Percentiles rank a stretch among this genome's conserved stretches.
Evolutionary conservation across 257 asterid genomes (phyloP).

Genomic region (Ocimum tenuiflorum): DNA sequence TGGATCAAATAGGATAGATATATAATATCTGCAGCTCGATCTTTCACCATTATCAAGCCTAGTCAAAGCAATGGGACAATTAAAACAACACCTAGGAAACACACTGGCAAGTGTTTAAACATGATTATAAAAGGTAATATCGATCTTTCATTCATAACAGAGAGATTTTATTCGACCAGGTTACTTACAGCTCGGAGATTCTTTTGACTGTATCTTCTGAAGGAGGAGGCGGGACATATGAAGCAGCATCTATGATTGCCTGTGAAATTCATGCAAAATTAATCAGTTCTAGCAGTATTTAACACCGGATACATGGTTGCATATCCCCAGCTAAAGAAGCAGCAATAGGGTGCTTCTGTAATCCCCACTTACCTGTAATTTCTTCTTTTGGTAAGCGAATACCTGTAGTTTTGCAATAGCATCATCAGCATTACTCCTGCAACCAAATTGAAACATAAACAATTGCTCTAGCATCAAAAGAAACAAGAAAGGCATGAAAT

Average conservation of each 20-base stretch:
- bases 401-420: slow-evolving; percentile 85
- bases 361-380: slow-evolving; percentile 33
- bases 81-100: too few relatives aligned
- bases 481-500: background rate
- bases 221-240: slow-evolving; percentile 90
- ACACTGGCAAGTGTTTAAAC: background rate
- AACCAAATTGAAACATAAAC: slow-evolving; percentile 10
- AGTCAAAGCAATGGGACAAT: background rate
- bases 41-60: background rate
- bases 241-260: slow-evolving; percentile 92
- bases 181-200: slow-evolving; percentile 66
- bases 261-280: slow-evolving; percentile 30
- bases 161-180: background rate
- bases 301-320: background rate
- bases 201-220: slow-evolving; percentile 65
- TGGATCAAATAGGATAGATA: too few relatives aligned
- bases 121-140: background rate
- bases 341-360: background rate
- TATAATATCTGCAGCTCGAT: background rate
- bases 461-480: slow-evolving; percentile 10
- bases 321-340: background rate
- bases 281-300: background rate
- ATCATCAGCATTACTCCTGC: slow-evolving; percentile 76
- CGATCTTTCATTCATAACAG: background rate
- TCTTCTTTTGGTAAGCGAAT: slow-evolving; percentile 43